Conservation (phyloP, 371 early-diverging fungal species). For the Blakeslea trispora region DNA sequence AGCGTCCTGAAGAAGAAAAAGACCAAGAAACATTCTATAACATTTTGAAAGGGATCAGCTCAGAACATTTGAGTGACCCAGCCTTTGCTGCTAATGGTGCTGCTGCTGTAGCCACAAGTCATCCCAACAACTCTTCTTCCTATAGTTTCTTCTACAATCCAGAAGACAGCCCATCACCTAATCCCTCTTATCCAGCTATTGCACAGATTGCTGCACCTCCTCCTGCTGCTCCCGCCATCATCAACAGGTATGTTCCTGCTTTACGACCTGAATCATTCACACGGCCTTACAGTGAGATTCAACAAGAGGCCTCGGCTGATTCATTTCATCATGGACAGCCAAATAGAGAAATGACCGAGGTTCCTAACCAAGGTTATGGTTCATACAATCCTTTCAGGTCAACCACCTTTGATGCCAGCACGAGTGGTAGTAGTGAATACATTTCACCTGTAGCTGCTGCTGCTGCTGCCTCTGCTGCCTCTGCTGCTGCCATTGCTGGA, state of each 20-base stretch:
- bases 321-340: slow-evolving; percentile 2
- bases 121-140: neutral
- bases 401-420: slow-evolving; percentile 12
- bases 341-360: slow-evolving; percentile 17
- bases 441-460: neutral
- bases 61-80: slow-evolving; percentile 19
- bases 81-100: neutral
- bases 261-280: slow-evolving; percentile 22
- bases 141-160: neutral
- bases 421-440: neutral
- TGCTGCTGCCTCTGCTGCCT: slow-evolving; percentile 1
- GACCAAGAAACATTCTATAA: slow-evolving; percentile 20
- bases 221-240: slow-evolving; percentile 6
- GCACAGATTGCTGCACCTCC: neutral
- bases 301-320: slow-evolving; percentile 6
- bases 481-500: neutral
- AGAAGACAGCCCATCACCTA: neutral
- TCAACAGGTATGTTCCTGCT: slow-evolving; percentile 19
- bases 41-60: slow-evolving; percentile 23
- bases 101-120: slow-evolving; percentile 11
- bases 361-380: slow-evolving; percentile 9
- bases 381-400: slow-evolving; percentile 42
- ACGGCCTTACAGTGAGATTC: slow-evolving; percentile 24
- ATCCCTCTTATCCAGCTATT: neutral
- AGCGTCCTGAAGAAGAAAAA: slow-evolving; percentile 10